These are phyloP conservation scores for Annona cherimola DNA, from an alignment of 164 flowering plant species.

Conservation along the genomic window DNA sequence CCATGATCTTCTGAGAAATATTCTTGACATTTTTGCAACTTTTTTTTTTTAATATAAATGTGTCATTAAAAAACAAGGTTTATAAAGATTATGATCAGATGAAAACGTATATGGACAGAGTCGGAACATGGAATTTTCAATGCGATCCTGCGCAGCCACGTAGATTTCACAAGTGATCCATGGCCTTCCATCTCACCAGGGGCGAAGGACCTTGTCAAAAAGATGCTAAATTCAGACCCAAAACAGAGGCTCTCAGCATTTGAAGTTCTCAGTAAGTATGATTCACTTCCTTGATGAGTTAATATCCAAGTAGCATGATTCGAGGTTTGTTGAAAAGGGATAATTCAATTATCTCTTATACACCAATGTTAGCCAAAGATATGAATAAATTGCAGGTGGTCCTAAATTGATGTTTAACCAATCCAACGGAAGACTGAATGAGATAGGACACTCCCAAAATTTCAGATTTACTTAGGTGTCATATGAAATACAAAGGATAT, in stretches of 20 bases:
- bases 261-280: constrained; percentile 73
- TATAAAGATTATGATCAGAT: background rate
- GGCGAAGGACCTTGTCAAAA: constrained; percentile 81
- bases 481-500: too few species aligned
- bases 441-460: background rate
- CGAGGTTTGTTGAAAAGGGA: background rate
- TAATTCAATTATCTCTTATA: background rate
- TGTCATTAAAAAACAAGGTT: background rate
- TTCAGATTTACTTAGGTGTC: background rate
- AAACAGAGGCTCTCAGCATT: constrained; percentile 74
- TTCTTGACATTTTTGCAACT: background rate
- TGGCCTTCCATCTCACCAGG: constrained; percentile 77
- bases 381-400: background rate
- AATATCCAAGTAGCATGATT: background rate
- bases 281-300: background rate
- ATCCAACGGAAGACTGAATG: background rate
- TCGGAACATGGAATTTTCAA: constrained; percentile 86
- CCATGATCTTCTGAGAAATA: background rate
- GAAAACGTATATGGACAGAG: constrained; percentile 34
- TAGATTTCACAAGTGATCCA: constrained; percentile 81
- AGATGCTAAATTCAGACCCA: constrained; percentile 78
- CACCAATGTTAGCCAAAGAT: background rate
- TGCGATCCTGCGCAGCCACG: constrained; percentile 63
- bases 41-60: background rate
- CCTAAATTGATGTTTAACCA: background rate